These are phyloP conservation scores for Schrenkiella parvula DNA, from an alignment of 345 rosid genomes.

Conservation along the genomic window DNA sequence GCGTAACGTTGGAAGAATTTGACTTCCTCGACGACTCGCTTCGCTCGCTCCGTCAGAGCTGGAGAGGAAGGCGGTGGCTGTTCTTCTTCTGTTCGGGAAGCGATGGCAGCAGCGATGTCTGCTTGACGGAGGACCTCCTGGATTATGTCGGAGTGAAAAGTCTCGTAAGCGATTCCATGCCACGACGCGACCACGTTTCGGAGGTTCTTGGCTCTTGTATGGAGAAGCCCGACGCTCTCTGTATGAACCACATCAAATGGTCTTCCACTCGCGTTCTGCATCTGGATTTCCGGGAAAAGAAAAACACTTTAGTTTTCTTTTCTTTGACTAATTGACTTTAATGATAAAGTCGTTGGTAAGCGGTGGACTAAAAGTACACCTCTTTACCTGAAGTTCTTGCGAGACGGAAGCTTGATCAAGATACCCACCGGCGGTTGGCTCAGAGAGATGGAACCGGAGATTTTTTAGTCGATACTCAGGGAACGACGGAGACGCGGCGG, in stretches of 20 bases:
- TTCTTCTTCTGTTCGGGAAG: slow-evolving; percentile 1
- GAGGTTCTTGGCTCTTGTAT: slow-evolving; percentile 66
- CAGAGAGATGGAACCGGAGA: slow-evolving; percentile 67
- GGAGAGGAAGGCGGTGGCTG: slow-evolving; percentile 51
- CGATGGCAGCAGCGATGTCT: neutral
- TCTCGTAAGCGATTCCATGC: slow-evolving; percentile 95
- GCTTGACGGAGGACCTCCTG: slow-evolving; percentile 63
- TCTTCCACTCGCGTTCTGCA: slow-evolving; percentile 59
- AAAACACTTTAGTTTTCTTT: too few relatives aligned
- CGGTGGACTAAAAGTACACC: too few relatives aligned
- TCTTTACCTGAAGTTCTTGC: slow-evolving; percentile 56
- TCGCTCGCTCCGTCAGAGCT: slow-evolving; percentile 53
- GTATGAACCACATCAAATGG: slow-evolving; percentile 87
- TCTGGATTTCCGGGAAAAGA: slow-evolving; percentile 18
- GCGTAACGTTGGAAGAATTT: slow-evolving; percentile 78
- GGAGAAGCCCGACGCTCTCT: slow-evolving; percentile 81
- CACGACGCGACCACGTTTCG: slow-evolving; percentile 67
- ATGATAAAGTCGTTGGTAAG: too few relatives aligned
- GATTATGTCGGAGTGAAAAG: slow-evolving; percentile 83
- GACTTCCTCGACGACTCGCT: slow-evolving; percentile 72
- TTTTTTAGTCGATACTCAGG: slow-evolving; percentile 45
- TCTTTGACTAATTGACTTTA: too few relatives aligned
- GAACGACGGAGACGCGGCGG: slow-evolving; percentile 50
- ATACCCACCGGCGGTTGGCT: slow-evolving; percentile 70
- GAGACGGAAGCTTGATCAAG: slow-evolving; percentile 70